Conservation (phyloP, 2,329 filamentous ascomycete genomes). For the Fusarium haematococcum region DNA sequence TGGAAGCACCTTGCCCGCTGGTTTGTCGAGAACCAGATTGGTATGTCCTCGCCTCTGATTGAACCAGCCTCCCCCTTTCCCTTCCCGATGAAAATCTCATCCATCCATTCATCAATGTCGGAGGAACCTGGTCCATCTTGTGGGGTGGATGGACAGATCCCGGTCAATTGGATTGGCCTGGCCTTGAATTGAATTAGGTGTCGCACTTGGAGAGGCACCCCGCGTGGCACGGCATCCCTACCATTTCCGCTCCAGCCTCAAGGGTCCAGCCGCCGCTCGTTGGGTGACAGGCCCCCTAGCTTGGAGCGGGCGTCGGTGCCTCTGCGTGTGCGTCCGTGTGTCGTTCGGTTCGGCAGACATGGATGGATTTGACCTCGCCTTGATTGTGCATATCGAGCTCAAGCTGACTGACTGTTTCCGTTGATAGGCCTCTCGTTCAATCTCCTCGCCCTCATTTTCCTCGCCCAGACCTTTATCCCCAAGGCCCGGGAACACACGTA, state of each 20-base stretch:
- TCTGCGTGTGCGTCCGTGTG: slow-evolving; percentile 18
- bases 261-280: slow-evolving; percentile 25
- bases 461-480: slow-evolving; percentile 86
- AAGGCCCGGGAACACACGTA: slow-evolving; percentile 81
- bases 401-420: slow-evolving; percentile 23
- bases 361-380: slow-evolving; percentile 2
- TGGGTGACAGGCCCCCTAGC: slow-evolving; percentile 15
- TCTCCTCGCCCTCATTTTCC: slow-evolving; percentile 82
- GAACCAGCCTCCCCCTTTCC: slow-evolving; percentile 17
- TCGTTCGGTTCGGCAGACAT: neutral
- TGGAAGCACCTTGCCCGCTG: slow-evolving; percentile 72
- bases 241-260: slow-evolving; percentile 16
- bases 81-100: neutral
- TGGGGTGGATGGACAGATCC: slow-evolving; percentile 23
- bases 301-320: slow-evolving; percentile 1
- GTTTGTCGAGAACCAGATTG: slow-evolving; percentile 84
- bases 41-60: slow-evolving; percentile 61
- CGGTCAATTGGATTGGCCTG: slow-evolving; percentile 8
- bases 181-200: slow-evolving; percentile 12
- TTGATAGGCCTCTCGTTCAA: slow-evolving; percentile 81
- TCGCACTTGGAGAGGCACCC: slow-evolving; percentile 35
- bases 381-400: slow-evolving; percentile 1
- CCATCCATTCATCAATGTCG: neutral
- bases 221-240: slow-evolving; percentile 41
- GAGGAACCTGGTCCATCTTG: neutral